Conservation (phyloP, 768 basidiomycete genomes). For the Suillus clintonianus region DNA sequence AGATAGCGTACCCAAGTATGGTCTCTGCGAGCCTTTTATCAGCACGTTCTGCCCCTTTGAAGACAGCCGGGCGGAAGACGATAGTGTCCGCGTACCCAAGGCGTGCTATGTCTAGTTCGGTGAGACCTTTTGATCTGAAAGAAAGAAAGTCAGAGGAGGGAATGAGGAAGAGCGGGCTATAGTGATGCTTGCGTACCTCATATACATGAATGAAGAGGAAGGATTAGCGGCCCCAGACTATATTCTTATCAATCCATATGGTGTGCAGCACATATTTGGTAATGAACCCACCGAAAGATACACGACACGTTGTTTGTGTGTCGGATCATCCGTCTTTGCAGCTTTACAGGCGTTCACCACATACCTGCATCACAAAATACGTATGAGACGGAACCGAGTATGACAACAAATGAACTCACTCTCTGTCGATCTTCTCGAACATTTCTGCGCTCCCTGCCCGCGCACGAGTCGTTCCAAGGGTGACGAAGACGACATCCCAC, state of each 20-base stretch:
- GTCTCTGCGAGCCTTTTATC: slow-evolving; percentile 44
- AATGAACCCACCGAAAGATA: slow-evolving; percentile 36
- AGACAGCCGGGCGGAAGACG: slow-evolving; percentile 63
- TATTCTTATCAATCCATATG: not conserved
- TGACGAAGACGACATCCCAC: slow-evolving; percentile 78
- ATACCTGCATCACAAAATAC: slow-evolving; percentile 44
- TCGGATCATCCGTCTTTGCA: slow-evolving; percentile 51
- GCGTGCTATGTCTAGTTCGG: slow-evolving; percentile 65
- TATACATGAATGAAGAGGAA: slow-evolving; percentile 53
- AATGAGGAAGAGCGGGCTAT: not conserved
- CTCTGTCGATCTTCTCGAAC: slow-evolving; percentile 78
- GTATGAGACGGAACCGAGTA: not conserved
- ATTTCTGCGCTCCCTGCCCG: slow-evolving; percentile 61
- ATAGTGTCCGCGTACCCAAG: slow-evolving; percentile 74
- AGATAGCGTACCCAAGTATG: slow-evolving; percentile 40
- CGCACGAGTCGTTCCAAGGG: slow-evolving; percentile 68
- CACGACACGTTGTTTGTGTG: slow-evolving; percentile 57
- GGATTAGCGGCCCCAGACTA: slow-evolving; percentile 54
- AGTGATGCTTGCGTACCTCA: slow-evolving; percentile 33
- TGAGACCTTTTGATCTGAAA: slow-evolving; percentile 30
- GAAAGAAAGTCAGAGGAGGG: not conserved
- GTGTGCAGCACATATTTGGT: not conserved
- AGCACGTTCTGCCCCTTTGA: slow-evolving; percentile 49
- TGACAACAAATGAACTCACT: slow-evolving; percentile 46
- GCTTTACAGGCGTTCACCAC: slow-evolving; percentile 73